Base-by-base conservation (phyloP, 2,329 filamentous ascomycete species). In the Aspergillus felis region DNA sequence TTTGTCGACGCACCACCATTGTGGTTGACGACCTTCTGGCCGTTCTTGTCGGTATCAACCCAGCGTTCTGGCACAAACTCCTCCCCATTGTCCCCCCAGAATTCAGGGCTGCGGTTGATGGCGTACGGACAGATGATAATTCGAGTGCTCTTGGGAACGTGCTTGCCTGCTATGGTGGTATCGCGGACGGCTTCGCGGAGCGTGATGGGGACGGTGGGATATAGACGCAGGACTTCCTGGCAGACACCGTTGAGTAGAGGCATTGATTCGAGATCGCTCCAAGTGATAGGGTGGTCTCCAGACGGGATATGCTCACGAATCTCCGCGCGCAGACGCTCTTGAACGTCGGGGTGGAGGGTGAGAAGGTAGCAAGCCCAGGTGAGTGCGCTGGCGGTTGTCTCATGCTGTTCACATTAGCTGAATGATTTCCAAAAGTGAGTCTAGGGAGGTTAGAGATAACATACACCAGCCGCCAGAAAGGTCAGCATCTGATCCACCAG, bases 61-160 rank as follows among this genome's bases (percentile, higher is more conserved):
- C 89, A 93, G 14, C 90, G 81, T 42, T 92, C 90, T 0, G 92
- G 92, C 48, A 87, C 82, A 78, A 96, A 96, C 46, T 84, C 78
- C 12, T 76, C 76, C 0, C 89, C 90, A 62, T 91, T 87, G 0
- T 79, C 72, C 1, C 92, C 92, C 92, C 92, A 97, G 49, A 92
- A 81, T 1, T 78, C 73, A 22, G 77, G 79, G 54, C 84, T 85
- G 25, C 83, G 84, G 78, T 97, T 95, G 69, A 88, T 84, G 9
- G 88, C 90, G 80, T 81, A 82, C 0, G 84, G 82, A 2, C 80
- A 78, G 17, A 96, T 74, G 58, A 92, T 80, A 54, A 96, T 71
- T 4, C 83, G 81, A 0, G 90, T 92, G 38, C 86, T 88, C 59
- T 84, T 84, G 0, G 88, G 90, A 1, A 96, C 78, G 46, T 77